phyloP scores from a whole-genome alignment of 1,284 basidiomycete species.

The Marasmius tenuissimus region DNA sequence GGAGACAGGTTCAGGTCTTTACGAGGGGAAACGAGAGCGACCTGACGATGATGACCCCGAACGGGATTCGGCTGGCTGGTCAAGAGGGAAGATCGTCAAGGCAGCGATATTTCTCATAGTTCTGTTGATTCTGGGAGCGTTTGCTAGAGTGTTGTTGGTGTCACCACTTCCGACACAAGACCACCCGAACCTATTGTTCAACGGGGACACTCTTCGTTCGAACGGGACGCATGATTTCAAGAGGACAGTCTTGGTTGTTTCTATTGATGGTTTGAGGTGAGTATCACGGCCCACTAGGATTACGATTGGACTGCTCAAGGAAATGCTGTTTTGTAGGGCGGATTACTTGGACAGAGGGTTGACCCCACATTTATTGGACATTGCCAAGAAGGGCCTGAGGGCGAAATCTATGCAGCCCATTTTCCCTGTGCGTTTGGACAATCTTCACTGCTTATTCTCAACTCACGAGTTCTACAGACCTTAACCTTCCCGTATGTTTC shows the following conservation, averaged over 20 bases:
- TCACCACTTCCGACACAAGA: constrained; percentile 9
- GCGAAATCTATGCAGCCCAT: constrained; percentile 84
- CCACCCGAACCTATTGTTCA: constrained; percentile 31
- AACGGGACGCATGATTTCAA: constrained; percentile 81
- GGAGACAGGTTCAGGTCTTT: not conserved
- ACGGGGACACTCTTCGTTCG: constrained; percentile 43
- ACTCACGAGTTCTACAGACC: constrained; percentile 46
- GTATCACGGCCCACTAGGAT: constrained; percentile 19
- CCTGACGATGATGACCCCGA: constrained; percentile 1
- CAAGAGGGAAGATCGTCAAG: constrained; percentile 33
- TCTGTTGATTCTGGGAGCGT: constrained; percentile 42
- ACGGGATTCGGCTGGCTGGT: constrained; percentile 26
- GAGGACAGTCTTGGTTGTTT: constrained; percentile 81
- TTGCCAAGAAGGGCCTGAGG: constrained; percentile 78
- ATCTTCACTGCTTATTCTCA: not conserved
- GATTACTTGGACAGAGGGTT: constrained; percentile 82
- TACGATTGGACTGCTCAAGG: constrained; percentile 4
- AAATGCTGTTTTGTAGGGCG: constrained; percentile 46
- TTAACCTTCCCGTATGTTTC: constrained; percentile 81
- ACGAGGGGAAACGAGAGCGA: not conserved
- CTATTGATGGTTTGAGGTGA: constrained; percentile 83
- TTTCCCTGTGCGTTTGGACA: constrained; percentile 67
- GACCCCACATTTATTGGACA: constrained; percentile 78
- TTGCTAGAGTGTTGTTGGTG: constrained; percentile 28
- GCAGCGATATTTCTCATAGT: constrained; percentile 38